Conservation (phyloP, 345 rosid species). For the Cochlearia excelsa region DNA sequence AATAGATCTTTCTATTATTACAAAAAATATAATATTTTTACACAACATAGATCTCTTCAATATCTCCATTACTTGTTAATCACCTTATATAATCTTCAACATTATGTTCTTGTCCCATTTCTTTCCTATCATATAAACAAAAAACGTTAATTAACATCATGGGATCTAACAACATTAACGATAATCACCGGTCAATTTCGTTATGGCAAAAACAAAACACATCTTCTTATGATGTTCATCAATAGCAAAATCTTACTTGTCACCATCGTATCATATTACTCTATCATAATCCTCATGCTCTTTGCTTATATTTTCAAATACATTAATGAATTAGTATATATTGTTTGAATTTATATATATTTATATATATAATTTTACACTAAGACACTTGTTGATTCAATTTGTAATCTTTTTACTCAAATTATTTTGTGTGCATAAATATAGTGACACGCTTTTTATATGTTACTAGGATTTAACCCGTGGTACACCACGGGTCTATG, state of each 20-base stretch:
- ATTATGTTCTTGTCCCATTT: not conserved
- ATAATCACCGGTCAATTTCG: constrained; percentile 3
- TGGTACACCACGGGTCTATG: no score
- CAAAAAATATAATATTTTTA: constrained; percentile 5
- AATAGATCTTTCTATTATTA: not conserved
- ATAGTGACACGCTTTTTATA: not conserved
- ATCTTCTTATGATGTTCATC: constrained; percentile 17
- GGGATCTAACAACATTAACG: constrained; percentile 4
- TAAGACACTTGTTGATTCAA: no score
- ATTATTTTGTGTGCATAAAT: not conserved
- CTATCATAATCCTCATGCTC: constrained; percentile 41
- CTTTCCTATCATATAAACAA: not conserved
- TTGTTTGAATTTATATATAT: constrained; percentile 15
- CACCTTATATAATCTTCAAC: not conserved
- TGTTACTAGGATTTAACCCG: no score
- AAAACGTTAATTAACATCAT: constrained; percentile 9
- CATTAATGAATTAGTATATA: constrained; percentile 33
- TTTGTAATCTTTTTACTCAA: not conserved
- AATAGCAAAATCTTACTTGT: constrained; percentile 48
- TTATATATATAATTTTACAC: no score
- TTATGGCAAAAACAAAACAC: constrained; percentile 7
- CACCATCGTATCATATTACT: constrained; percentile 39
- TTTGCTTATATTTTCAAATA: constrained; percentile 13
- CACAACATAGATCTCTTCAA: constrained; percentile 2
- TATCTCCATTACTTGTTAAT: constrained; percentile 5